Percentiles rank a stretch among this genome's conserved stretches.
Evolutionary conservation across 2,329 filamentous ascomycete species (phyloP).

Genomic region (Paecilomyces formosus): DNA sequence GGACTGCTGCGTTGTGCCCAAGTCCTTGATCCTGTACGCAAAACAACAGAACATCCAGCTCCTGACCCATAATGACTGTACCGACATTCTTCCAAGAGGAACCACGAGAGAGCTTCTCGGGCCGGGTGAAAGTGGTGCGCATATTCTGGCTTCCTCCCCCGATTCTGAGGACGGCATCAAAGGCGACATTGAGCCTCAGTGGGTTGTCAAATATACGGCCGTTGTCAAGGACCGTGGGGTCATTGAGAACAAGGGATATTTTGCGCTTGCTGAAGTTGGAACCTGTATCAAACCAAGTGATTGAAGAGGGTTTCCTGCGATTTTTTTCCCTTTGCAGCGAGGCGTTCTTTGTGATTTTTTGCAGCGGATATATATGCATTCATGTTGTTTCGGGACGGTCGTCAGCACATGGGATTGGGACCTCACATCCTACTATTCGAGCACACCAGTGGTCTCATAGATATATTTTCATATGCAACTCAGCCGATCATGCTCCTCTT

Average conservation of each 20-base stretch:
- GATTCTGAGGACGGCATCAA: constrained; percentile 50
- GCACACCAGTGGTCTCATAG: background rate
- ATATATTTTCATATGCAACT: constrained; percentile 9
- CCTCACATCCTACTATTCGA: background rate
- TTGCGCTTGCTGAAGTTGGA: constrained; percentile 70
- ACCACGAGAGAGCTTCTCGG: constrained; percentile 80
- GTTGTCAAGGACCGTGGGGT: constrained; percentile 90
- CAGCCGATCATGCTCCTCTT: constrained; percentile 97
- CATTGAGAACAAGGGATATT: constrained; percentile 97
- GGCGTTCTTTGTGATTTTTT: constrained; percentile 12
- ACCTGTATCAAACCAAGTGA: constrained; percentile 31
- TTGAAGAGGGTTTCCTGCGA: constrained; percentile 11
- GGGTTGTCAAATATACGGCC: constrained; percentile 96
- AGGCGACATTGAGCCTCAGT: constrained; percentile 77
- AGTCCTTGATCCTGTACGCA: constrained; percentile 76
- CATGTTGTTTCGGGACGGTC: background rate
- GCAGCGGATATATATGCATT: constrained; percentile 5
- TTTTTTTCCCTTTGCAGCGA: constrained; percentile 10
- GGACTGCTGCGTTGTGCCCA: constrained; percentile 93
- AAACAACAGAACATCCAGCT: constrained; percentile 77
- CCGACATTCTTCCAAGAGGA: constrained; percentile 78
- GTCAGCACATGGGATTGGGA: background rate
- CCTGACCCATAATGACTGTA: constrained; percentile 89
- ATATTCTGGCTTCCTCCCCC: constrained; percentile 60
- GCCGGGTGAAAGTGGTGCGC: constrained; percentile 62